Conservation (phyloP, 768 basidiomycete genomes). For the Dioszegia aurantiaca region DNA sequence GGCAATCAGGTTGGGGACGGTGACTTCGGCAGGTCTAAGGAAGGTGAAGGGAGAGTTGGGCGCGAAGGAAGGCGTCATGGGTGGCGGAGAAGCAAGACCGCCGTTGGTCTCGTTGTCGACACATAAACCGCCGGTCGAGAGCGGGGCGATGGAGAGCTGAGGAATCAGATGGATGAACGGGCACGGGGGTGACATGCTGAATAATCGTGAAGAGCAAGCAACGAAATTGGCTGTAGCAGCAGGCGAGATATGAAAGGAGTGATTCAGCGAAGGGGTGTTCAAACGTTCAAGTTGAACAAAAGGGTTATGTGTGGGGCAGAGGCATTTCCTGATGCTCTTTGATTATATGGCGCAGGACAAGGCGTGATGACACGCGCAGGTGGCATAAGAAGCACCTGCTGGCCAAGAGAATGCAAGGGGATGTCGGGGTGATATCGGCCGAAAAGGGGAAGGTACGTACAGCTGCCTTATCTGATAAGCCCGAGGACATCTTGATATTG, state of each 20-base stretch:
- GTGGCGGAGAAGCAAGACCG: conserved; percentile 5
- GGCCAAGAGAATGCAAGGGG: no score
- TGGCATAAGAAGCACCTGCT: background rate
- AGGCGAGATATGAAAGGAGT: background rate
- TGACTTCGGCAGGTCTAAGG: background rate
- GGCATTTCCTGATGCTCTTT: background rate
- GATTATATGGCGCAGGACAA: no score
- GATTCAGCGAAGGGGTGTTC: no score
- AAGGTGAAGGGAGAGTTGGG: conserved; percentile 24
- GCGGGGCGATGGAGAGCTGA: conserved; percentile 1
- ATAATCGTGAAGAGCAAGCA: background rate
- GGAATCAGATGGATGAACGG: conserved; percentile 5
- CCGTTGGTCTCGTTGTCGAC: background rate
- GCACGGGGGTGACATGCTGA: background rate
- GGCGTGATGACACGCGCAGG: no score
- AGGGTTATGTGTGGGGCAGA: no score
- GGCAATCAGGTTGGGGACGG: conserved; percentile 9
- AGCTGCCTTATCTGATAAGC: conserved; percentile 15
- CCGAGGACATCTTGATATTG: conserved; percentile 7
- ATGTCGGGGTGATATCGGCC: conserved; percentile 2
- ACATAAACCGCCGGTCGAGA: background rate
- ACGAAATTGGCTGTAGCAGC: background rate
- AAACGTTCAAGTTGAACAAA: no score
- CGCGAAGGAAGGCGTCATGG: conserved; percentile 30
- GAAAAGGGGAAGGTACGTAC: background rate